Evolutionary conservation across 441 rosid genomes (phyloP).

Genomic region (Rhodomyrtus psidioides): DNA sequence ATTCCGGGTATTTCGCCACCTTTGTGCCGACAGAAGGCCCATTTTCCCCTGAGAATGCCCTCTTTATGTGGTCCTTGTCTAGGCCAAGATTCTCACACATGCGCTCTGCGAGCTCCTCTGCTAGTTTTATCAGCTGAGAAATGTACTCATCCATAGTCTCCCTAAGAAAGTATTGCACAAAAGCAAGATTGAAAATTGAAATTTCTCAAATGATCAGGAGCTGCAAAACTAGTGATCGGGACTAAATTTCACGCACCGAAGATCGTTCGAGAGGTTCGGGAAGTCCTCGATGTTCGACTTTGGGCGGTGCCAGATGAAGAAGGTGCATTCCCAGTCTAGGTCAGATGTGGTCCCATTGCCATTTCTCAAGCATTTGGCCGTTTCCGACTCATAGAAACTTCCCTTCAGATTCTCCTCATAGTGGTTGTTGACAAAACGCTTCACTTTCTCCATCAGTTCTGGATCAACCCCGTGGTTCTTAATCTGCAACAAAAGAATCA

Average conservation of each 20-base stretch:
- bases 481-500: constrained; percentile 31
- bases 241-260: background rate
- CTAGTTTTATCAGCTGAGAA: constrained; percentile 47
- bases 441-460: constrained; percentile 69
- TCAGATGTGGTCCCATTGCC: constrained; percentile 24
- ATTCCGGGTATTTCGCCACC: constrained; percentile 53
- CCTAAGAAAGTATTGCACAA: constrained; percentile 27
- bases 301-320: constrained; percentile 71
- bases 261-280: constrained; percentile 2
- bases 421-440: constrained; percentile 50
- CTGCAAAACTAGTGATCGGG: background rate
- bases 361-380: constrained; percentile 31
- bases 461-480: constrained; percentile 73
- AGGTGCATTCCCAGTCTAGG: constrained; percentile 79
- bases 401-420: constrained; percentile 61
- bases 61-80: constrained; percentile 30
- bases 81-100: constrained; percentile 80
- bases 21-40: constrained; percentile 62
- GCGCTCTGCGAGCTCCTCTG: constrained; percentile 59
- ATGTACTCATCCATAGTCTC: constrained; percentile 65
- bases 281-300: constrained; percentile 2
- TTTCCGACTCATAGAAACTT: constrained; percentile 54
- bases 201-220: background rate
- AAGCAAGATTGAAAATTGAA: background rate
- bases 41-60: constrained; percentile 28